Percentiles rank a stretch among this genome's conserved stretches.
These are phyloP conservation scores for Aspergillus homomorphus DNA, from an alignment of 495 filamentous ascomycete species.

Conservation along the genomic window DNA sequence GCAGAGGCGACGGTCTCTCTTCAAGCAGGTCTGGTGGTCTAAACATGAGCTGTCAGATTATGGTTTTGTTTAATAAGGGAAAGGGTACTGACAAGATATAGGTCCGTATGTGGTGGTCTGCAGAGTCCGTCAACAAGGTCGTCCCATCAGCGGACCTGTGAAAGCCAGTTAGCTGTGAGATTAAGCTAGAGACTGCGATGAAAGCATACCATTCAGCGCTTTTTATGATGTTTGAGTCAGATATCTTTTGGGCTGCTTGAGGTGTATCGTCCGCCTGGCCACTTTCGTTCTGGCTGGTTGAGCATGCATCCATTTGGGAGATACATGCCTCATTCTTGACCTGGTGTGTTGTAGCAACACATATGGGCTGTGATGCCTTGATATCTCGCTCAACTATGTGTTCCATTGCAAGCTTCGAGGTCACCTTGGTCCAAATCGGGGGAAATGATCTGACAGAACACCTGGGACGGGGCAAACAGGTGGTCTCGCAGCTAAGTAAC, in stretches of 20 bases:
- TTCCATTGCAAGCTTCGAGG: background rate
- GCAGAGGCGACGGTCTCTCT: conserved; percentile 39
- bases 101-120: conserved; percentile 63
- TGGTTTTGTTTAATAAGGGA: background rate
- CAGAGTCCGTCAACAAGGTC: conserved; percentile 69
- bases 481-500: too few species aligned
- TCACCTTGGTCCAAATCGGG: too few species aligned
- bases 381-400: conserved; percentile 13
- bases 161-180: background rate
- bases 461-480: too few species aligned
- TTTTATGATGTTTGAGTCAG: conserved; percentile 51
- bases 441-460: too few species aligned
- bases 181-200: background rate
- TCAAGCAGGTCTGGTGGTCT: conserved; percentile 68
- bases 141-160: conserved; percentile 78
- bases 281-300: background rate
- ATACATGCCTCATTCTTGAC: background rate
- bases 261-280: background rate
- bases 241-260: background rate
- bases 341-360: conserved; percentile 32
- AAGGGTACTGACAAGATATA: conserved; percentile 60
- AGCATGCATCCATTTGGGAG: background rate
- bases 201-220: conserved; percentile 53
- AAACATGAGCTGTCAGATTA: conserved; percentile 10
- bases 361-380: conserved; percentile 23